Base-by-base conservation (phyloP, 306 rosid species). In the Dalbergia oliveri region DNA sequence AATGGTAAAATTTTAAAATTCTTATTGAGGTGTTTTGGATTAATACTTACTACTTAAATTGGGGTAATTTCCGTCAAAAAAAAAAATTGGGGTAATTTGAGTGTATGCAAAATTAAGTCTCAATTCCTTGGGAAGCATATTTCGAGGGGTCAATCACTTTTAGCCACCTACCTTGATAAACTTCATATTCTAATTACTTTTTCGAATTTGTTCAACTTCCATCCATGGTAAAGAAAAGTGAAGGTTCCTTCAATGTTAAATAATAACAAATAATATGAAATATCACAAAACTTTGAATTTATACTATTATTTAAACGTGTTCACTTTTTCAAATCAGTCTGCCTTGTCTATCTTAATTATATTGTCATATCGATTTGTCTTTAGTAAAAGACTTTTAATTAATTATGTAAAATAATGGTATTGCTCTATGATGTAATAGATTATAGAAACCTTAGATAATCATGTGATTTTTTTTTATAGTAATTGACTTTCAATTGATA, bases 211-310 rank as follows among this genome's bases (percentile, higher is more conserved):
- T 37, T 37, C 61, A 69, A 26, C 71, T 33, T 54, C 13, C 61
- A 4, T 39, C 21, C 21, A 41, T 12, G 4, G 65, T 10, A 56
- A 77, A 50, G 35, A 53, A 18, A 19, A 4, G 56, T 23, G 53
- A 65, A 73, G 9, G 75, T 43, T 81, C 62, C 37, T 66, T 31
- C 64, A 0, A 47, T 54, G 45, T 66, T 66, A 73, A 14, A 16
- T 11, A 49, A 62, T 16, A 45, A 51, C 54, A 19, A 44, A 44
- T 5, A 34, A 21, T 33, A 33, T 3, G 4, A 56, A 54, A 26
- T 50, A 47, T 43, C 34, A 13, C 34, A 31, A 2, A 69, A 16
- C 34, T 0, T 47, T 6, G 6, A 31, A 4, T 47, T 11, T 6
- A 31, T 2, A 45, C 11, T 11, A 1, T 43, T 44, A 16, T 16